Conservation (phyloP, 176 grass and related monocot species). For the maize (Zea mays) region Zm-B73-REFERENCE-NAM-5.0 NC_050099.1:92847501-92848000, state of each 20-base stretch:
- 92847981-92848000: too few relatives aligned
- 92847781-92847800: not conserved
- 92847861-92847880: too few relatives aligned
- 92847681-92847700: not conserved
- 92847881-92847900: too few relatives aligned
- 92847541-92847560: conserved; percentile 77
- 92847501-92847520: conserved; percentile 5
- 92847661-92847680: conserved; percentile 6
- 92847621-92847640: not conserved
- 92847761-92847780: conserved; percentile 1
- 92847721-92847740: conserved; percentile 26
- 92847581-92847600: conserved; percentile 96
- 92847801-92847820: not conserved
- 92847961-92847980: too few relatives aligned
- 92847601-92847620: conserved; percentile 13
- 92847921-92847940: too few relatives aligned
- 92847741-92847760: conserved; percentile 23
- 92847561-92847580: conserved; percentile 83
- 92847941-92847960: too few relatives aligned
- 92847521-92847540: conserved; percentile 46
- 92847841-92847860: too few relatives aligned
- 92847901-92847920: too few relatives aligned
- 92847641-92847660: not conserved
- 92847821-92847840: too few relatives aligned
- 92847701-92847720: conserved; percentile 27